Conservation (phyloP, 148 eudicot species). For the Rhododendron ferrugineum region DNA sequence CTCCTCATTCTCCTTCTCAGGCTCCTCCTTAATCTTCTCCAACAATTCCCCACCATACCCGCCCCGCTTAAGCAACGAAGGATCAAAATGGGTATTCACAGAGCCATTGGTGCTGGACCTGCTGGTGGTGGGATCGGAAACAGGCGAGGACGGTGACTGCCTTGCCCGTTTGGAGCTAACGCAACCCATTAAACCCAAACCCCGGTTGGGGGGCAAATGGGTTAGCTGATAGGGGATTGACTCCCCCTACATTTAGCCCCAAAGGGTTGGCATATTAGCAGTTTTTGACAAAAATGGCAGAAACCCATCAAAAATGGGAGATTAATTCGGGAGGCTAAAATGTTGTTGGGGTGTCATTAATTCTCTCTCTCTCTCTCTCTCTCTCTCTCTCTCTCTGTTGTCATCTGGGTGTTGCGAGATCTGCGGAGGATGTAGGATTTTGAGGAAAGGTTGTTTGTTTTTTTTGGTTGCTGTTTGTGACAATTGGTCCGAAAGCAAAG, state of each 20-base stretch:
- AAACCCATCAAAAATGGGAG: constrained; percentile 9
- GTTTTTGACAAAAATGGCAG: not conserved
- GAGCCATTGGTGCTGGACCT: constrained; percentile 15
- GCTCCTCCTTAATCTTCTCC: constrained; percentile 42
- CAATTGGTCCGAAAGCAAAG: constrained; percentile 8
- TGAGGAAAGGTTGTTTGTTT: not conserved
- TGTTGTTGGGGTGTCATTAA: constrained; percentile 12
- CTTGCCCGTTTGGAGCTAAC: constrained; percentile 65
- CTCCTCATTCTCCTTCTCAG: constrained; percentile 23
- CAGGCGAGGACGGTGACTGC: constrained; percentile 31
- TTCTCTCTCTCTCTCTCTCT: constrained; percentile 9
- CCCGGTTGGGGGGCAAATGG: constrained; percentile 19
- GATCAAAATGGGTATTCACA: constrained; percentile 13
- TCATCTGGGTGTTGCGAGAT: constrained; percentile 17
- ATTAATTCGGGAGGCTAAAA: constrained; percentile 9
- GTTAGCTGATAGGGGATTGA: constrained; percentile 14
- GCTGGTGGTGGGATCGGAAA: constrained; percentile 7
- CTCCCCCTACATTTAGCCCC: constrained; percentile 11
- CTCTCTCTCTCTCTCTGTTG: constrained; percentile 5
- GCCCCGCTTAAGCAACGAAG: constrained; percentile 2
- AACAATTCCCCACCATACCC: constrained; percentile 16
- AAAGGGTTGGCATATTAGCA: constrained; percentile 10
- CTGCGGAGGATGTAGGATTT: constrained; percentile 16
- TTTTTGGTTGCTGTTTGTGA: constrained; percentile 2
- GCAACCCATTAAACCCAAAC: constrained; percentile 80